Evolutionary conservation across 2,329 filamentous ascomycete genomes (phyloP), one percentile per base, ranked within the genome.

Genomic region (Neofusicoccum ribis): DNA sequence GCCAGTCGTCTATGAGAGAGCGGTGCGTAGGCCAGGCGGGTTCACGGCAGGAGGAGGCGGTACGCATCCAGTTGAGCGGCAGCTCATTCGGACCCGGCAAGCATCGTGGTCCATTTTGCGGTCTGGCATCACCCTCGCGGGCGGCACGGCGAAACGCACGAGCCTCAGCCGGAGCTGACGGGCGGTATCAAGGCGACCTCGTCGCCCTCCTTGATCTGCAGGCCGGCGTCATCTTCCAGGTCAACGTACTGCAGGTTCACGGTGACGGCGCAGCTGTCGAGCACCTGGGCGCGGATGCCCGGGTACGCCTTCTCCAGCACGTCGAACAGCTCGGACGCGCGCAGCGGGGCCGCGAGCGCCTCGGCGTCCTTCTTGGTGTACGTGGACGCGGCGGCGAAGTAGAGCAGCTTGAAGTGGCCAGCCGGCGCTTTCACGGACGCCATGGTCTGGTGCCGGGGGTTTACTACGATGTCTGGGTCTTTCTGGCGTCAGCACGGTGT

Each of bases 131-230:
- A 7, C 27, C 27, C 27, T 31, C 27, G 27, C 27, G 27, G 27
- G 37, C 37, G 11, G 1, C 3, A 39, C 11, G 14, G 37, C 37
- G 11, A 39, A 39, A 4, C 37, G 37, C 11, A 4, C 37, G 37
- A 3, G 11, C 37, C 36, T 85, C 76, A 95, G 4, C 92, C 92
- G 43, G 92, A 93, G 81, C 92, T 96, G 69, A 96, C 92, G 9
- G 92, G 92, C 39, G 92, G 92, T 65, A 96, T 94, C 41, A 96
- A 90, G 47, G 90, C 92, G 64, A 96, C 91, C 79, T 96, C 92
- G 73, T 96, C 92, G 34, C 89, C 91, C 68, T 87, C 86, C 60
- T 87, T 79, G 65, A 96, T 90, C 64, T 86, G 74, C 31, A 82
- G 70, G 15, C 79, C 79, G 37, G 78, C 78, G 46, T 82, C 81